These are phyloP conservation scores for Schizochytrium sp. DNA, from an alignment of 108 stramenopile species.

Conservation along the genomic window DNA sequence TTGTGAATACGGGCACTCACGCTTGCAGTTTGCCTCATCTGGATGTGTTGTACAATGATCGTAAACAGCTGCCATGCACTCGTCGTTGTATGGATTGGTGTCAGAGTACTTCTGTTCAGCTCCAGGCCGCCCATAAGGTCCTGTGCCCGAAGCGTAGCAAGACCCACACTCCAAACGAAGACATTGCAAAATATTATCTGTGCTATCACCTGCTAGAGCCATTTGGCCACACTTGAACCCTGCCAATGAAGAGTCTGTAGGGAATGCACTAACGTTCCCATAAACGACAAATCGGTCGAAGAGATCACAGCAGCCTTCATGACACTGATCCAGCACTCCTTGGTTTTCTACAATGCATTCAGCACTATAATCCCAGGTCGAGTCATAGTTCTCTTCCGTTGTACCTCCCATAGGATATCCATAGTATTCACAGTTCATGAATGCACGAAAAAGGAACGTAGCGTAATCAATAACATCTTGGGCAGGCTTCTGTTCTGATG, in stretches of 20 bases:
- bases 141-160: background rate
- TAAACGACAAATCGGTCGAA: background rate
- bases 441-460: background rate
- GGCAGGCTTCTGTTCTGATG: background rate
- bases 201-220: background rate
- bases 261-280: background rate
- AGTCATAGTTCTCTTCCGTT: background rate
- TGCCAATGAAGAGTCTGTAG: background rate
- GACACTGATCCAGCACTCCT: background rate
- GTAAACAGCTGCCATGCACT: background rate
- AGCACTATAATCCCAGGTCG: background rate
- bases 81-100: constrained; percentile 10
- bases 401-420: background rate
- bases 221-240: constrained; percentile 15
- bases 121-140: background rate
- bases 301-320: background rate
- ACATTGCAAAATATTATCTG: background rate
- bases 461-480: background rate
- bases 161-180: background rate
- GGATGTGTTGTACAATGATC: background rate
- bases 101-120: background rate
- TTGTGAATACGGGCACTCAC: background rate
- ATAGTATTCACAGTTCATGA: constrained; percentile 30
- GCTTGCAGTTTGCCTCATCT: background rate
- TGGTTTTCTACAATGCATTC: background rate